Percentiles rank a stretch among this genome's conserved stretches.
phyloP scores from a whole-genome alignment of 2,329 filamentous ascomycete genomes.

The Phoma sp. region DNA sequence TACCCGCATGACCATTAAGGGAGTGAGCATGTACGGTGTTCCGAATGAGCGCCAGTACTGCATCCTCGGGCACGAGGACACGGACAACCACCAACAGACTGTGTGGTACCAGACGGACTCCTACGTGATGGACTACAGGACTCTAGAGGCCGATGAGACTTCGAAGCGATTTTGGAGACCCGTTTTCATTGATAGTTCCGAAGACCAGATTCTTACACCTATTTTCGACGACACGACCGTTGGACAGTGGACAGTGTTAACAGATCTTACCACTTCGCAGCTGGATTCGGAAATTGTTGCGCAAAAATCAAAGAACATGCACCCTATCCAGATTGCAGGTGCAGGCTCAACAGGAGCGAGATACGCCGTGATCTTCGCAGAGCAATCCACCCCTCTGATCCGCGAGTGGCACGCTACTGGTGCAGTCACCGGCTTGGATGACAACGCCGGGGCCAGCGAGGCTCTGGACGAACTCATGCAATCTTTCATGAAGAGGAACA shows the following conservation, averaged over 20 bases:
- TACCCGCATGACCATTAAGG: conserved; percentile 19
- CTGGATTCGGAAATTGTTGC: conserved; percentile 21
- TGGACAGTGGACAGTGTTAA: conserved; percentile 25
- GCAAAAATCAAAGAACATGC: conserved; percentile 17
- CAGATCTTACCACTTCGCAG: conserved; percentile 20
- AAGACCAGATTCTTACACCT: conserved; percentile 22
- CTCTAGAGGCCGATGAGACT: conserved; percentile 15
- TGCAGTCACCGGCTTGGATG: conserved; percentile 23
- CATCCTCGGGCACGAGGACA: conserved; percentile 27
- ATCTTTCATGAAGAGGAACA: conserved; percentile 27
- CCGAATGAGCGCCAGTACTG: conserved; percentile 25
- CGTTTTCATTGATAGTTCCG: conserved; percentile 21
- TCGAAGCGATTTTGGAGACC: conserved; percentile 33
- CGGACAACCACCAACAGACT: conserved; percentile 20
- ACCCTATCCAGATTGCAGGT: conserved; percentile 24
- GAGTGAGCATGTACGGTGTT: conserved; percentile 25
- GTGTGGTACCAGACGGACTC: conserved; percentile 21
- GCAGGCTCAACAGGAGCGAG: conserved; percentile 10
- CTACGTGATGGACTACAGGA: conserved; percentile 13
- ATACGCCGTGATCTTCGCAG: conserved; percentile 31
- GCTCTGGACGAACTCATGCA: conserved; percentile 22
- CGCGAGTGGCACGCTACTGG: conserved; percentile 28
- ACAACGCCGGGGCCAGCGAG: conserved; percentile 20
- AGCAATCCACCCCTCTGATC: conserved; percentile 17
- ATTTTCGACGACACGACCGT: conserved; percentile 31